Evolutionary conservation across 352 stramenopile genomes (phyloP).

Genomic region (Phytopythium ostracodes): DNA sequence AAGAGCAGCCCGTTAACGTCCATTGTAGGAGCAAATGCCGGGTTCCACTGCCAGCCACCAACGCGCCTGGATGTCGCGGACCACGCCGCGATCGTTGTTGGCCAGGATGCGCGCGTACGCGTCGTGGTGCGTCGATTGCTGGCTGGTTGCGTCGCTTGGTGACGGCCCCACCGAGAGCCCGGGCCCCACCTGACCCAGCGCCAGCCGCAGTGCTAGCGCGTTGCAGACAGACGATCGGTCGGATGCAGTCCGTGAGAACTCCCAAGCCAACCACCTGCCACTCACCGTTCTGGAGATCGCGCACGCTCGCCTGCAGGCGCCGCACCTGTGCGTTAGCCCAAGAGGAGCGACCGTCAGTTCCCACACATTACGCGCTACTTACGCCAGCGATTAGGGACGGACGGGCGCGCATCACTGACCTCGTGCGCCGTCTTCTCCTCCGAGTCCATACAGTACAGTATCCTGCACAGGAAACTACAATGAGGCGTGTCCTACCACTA

Average conservation of each 20-base stretch:
- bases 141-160: constrained; percentile 8
- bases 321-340: constrained; percentile 18
- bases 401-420: background rate
- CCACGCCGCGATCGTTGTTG: constrained; percentile 44
- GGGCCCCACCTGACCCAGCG: constrained; percentile 9
- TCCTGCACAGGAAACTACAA: too few species aligned
- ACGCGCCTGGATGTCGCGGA: constrained; percentile 35
- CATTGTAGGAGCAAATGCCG: background rate
- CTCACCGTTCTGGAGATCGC: constrained; percentile 32
- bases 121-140: constrained; percentile 5
- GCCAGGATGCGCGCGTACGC: constrained; percentile 34
- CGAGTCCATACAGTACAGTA: constrained; percentile 8
- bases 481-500: background rate
- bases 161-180: constrained; percentile 6
- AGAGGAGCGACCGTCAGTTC: too few species aligned
- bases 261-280: too few species aligned
- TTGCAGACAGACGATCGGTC: too few species aligned
- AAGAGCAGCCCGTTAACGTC: background rate
- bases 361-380: too few species aligned
- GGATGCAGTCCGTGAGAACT: background rate
- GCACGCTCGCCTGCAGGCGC: constrained; percentile 29
- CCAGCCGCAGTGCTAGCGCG: constrained; percentile 21
- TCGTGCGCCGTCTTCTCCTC: constrained; percentile 17
- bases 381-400: too few species aligned
- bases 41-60: background rate